Evolutionary conservation across 1,284 basidiomycete species (phyloP), one percentile per base, ranked within the genome.

Genomic region (Cutaneotrichosporon dermatis): DNA sequence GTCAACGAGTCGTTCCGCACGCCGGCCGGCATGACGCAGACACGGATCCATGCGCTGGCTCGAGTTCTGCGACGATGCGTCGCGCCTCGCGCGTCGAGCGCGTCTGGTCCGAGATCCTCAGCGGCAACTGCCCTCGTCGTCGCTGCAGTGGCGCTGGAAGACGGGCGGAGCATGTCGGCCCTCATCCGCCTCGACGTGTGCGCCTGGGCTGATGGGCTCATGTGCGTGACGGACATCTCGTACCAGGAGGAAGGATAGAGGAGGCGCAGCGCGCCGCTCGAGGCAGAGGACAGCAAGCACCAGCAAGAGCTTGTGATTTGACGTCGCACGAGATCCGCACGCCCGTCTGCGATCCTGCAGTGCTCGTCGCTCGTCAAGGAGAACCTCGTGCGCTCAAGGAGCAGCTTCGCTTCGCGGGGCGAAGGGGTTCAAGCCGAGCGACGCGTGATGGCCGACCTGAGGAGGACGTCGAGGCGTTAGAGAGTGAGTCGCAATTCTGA

Each of bases 301-400:
- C 67, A 70, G 41, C 68, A 72, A 54, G 70, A 71, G 16, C 54
- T 74, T 13, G 64, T 74, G 41, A 74, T 51, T 54, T 74, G 2
- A 71, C 67, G 4, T 65, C 62, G 42, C 72, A 74, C 55, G 72
- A 74, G 58, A 71, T 66, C 51, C 60, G 68, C 40, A 76, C 72
- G 9, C 75, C 75, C 1, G 73, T 78, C 4, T 72, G 76, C 76
- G 3, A 76, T 78, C 34, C 58, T 78, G 35, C 75, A 75, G 51
- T 76, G 76, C 49, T 76, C 75, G 1, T 69, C 67, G 11, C 55
- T 78, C 9, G 75, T 76, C 41, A 75, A 73, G 59, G 72, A 77
- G 54, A 76, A 78, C 56, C 60, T 78, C 9, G 58, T 65, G 7
- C 68, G 15, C 59, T 78, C 1, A 62, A 63, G 42, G 66, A 73